A percentile compares a stretch with the other conserved stretches of the same genome.
These are phyloP conservation scores for Penicillium turbatum DNA, from an alignment of 495 filamentous ascomycete species.

Conservation along the genomic window DNA sequence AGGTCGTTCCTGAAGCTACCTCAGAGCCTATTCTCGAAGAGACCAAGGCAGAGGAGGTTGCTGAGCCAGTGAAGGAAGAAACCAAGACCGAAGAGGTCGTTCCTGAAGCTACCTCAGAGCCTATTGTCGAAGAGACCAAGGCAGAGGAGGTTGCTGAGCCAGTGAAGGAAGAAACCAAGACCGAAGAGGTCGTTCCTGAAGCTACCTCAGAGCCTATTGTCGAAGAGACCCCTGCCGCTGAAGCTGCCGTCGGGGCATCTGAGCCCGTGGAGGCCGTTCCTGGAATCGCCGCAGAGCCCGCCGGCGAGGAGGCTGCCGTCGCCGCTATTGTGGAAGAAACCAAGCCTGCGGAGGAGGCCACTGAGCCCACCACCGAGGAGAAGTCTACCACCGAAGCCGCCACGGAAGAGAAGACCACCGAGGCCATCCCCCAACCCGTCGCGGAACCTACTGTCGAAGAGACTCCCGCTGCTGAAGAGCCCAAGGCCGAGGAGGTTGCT, in stretches of 20 bases:
- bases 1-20: conserved; percentile 1
- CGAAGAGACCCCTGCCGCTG: neutral
- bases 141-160: conserved; percentile 4
- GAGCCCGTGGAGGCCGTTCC: conserved; percentile 5
- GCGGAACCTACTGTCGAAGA: neutral
- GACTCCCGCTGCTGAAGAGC: neutral
- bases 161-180: neutral
- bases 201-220: neutral
- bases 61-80: neutral
- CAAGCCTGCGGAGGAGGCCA: neutral
- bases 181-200: conserved; percentile 1
- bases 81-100: neutral
- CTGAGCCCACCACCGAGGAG: conserved; percentile 13
- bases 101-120: conserved; percentile 8
- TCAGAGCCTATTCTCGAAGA: too few relatives aligned
- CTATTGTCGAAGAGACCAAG: conserved; percentile 11
- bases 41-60: conserved; percentile 7
- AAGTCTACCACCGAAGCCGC: neutral
- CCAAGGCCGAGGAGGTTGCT: neutral
- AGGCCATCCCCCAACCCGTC: neutral
- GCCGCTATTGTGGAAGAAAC: conserved; percentile 15
- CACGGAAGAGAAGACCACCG: neutral
- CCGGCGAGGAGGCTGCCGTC: conserved; percentile 11
- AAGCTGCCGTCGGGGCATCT: too few relatives aligned
- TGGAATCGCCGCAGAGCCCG: neutral